Percentiles rank a stretch among this genome's conserved stretches.
Evolutionary conservation across 1,284 basidiomycete genomes (phyloP).

Genomic region (Ustilago hordei): DNA sequence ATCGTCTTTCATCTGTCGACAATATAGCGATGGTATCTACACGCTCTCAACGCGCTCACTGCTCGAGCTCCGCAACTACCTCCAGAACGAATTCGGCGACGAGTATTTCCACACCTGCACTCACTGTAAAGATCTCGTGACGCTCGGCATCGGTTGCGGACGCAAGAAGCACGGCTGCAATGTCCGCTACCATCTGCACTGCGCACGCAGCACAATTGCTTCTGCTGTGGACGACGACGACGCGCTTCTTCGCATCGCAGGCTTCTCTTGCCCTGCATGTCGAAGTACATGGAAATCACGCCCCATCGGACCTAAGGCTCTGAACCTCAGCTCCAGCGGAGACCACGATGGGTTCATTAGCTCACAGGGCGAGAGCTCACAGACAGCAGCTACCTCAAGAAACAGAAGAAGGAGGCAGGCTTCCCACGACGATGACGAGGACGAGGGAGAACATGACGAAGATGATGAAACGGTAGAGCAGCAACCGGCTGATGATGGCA

Average conservation of each 20-base stretch:
- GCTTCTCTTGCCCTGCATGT: constrained; percentile 28
- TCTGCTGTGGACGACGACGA: constrained; percentile 27
- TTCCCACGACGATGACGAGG: constrained; percentile 66
- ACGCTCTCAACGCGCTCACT: constrained; percentile 81
- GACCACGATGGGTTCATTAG: constrained; percentile 10
- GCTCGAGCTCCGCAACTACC: constrained; percentile 80
- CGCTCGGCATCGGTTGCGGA: constrained; percentile 34
- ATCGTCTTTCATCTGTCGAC: neutral
- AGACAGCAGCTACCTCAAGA: constrained; percentile 6
- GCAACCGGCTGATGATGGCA: neutral
- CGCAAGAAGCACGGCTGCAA: constrained; percentile 17
- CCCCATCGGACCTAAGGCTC: constrained; percentile 42
- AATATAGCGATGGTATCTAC: constrained; percentile 74
- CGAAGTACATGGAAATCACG: constrained; percentile 27
- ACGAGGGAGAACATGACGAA: constrained; percentile 17
- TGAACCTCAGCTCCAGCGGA: constrained; percentile 7
- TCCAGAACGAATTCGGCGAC: constrained; percentile 78
- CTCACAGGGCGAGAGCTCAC: constrained; percentile 17
- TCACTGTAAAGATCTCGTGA: constrained; percentile 78
- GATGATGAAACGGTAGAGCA: neutral
- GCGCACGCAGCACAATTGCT: constrained; percentile 32
- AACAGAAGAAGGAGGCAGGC: constrained; percentile 23
- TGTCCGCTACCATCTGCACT: constrained; percentile 38
- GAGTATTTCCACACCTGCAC: constrained; percentile 78
- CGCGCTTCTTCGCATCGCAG: constrained; percentile 17